Evolutionary conservation across 2,329 filamentous ascomycete species (phyloP).

Genomic region (Colletotrichum shisoi): DNA sequence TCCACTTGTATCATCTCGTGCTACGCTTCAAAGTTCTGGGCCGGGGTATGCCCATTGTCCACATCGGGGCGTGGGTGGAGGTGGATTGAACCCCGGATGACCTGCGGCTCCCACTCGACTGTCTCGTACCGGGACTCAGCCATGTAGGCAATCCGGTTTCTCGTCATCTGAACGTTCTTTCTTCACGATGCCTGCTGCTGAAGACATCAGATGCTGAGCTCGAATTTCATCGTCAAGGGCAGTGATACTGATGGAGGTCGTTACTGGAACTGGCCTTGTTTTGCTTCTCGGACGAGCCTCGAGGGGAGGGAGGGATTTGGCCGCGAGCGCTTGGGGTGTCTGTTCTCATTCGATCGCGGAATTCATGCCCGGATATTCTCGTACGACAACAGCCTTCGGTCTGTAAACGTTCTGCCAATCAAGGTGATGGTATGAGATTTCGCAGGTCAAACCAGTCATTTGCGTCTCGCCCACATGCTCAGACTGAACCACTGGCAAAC

Average conservation of each 20-base stretch:
- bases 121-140: not conserved
- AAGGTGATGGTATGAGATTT: not conserved
- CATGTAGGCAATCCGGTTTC: not conserved
- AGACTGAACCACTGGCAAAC: not conserved
- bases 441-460: not conserved
- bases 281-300: conserved; percentile 3
- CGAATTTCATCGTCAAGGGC: not conserved
- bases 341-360: conserved; percentile 7
- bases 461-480: conserved; percentile 13
- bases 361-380: not conserved
- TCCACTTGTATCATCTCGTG: not conserved
- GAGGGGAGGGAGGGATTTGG: conserved; percentile 7
- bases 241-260: too few species aligned
- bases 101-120: not conserved
- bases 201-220: not conserved
- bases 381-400: conserved; percentile 11
- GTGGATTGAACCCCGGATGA: not conserved
- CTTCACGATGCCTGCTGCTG: not conserved
- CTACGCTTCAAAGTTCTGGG: not conserved
- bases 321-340: not conserved
- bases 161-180: not conserved
- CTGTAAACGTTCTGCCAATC: not conserved
- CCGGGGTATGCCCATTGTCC: not conserved
- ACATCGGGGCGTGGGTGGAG: not conserved
- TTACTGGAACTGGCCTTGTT: not conserved